These are phyloP conservation scores for Strobilomyces echinocephalus DNA, from an alignment of 768 basidiomycete genomes.

Conservation along the genomic window DNA sequence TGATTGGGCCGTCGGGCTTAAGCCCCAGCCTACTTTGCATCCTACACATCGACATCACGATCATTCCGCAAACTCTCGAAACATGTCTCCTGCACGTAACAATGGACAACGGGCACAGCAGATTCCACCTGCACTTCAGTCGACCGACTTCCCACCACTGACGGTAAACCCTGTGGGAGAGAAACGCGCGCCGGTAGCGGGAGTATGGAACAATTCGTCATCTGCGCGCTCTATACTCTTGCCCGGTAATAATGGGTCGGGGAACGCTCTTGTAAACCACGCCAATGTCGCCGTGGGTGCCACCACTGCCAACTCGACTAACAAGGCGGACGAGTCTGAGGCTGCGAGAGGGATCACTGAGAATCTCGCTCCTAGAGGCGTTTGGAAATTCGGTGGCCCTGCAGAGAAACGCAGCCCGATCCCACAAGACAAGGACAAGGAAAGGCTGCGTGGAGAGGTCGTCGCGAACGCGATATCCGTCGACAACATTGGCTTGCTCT, in stretches of 20 bases:
- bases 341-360: conserved; percentile 41
- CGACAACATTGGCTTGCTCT: conserved; percentile 34
- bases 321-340: conserved; percentile 44
- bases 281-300: conserved; percentile 21
- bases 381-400: conserved; percentile 19
- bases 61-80: conserved; percentile 35
- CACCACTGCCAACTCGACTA: conserved; percentile 2
- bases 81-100: conserved; percentile 35
- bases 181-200: conserved; percentile 52
- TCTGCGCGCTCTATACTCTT: conserved; percentile 49
- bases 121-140: conserved; percentile 41
- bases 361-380: conserved; percentile 34
- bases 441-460: conserved; percentile 33
- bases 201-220: conserved; percentile 68
- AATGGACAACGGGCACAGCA: conserved; percentile 35
- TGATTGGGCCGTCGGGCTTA: conserved; percentile 86
- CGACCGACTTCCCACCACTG: conserved; percentile 70
- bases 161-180: conserved; percentile 41
- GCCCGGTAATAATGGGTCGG: conserved; percentile 32
- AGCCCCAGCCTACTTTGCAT: conserved; percentile 67
- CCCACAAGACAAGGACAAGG: conserved; percentile 31
- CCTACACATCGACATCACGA: conserved; percentile 52
- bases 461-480: conserved; percentile 34
- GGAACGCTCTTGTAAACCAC: conserved; percentile 37
- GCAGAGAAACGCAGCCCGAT: conserved; percentile 13